Evolutionary conservation across 176 grass and related monocot genomes (phyloP).

Genomic region (Triticum timopheevii): DNA sequence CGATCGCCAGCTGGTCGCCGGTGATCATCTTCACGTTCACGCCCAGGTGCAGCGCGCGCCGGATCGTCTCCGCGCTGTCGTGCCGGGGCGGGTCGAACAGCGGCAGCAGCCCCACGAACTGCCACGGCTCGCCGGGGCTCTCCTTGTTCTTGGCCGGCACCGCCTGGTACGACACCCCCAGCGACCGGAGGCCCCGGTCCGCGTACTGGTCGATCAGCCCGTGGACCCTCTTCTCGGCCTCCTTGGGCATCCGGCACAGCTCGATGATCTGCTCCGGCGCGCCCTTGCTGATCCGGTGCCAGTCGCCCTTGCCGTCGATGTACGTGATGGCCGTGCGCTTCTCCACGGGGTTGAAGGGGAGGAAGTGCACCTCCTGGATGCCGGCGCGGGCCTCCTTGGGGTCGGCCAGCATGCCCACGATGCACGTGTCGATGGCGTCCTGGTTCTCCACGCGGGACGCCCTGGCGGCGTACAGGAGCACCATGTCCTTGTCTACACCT

Average conservation of each 20-base stretch:
- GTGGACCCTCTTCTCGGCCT: conserved; percentile 71
- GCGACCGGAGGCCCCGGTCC: conserved; percentile 77
- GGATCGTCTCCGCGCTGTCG: conserved; percentile 95
- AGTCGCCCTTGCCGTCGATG: conserved; percentile 71
- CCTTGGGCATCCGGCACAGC: conserved; percentile 65
- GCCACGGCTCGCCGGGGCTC: conserved; percentile 63
- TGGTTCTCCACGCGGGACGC: conserved; percentile 93
- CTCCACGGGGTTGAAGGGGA: conserved; percentile 90
- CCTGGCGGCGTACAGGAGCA: conserved; percentile 77
- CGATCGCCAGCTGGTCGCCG: conserved; percentile 95
- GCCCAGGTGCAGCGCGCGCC: conserved; percentile 71
- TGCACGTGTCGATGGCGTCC: conserved; percentile 88
- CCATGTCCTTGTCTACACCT: conserved; percentile 68
- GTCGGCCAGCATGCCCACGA: conserved; percentile 85
- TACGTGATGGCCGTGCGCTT: conserved; percentile 97
- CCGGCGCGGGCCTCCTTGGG: conserved; percentile 82
- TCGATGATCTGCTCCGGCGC: conserved; percentile 97
- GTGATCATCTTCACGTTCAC: conserved; percentile 99
- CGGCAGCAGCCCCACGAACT: conserved; percentile 77
- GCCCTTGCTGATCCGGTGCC: conserved; percentile 91
- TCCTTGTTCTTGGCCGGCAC: conserved; percentile 79
- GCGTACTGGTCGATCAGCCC: conserved; percentile 72
- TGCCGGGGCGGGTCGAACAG: conserved; percentile 92
- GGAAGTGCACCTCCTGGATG: conserved; percentile 89
- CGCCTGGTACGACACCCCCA: conserved; percentile 74